These are phyloP conservation scores for Vigna angularis DNA, from an alignment of 306 rosid species.

Conservation along the genomic window DNA sequence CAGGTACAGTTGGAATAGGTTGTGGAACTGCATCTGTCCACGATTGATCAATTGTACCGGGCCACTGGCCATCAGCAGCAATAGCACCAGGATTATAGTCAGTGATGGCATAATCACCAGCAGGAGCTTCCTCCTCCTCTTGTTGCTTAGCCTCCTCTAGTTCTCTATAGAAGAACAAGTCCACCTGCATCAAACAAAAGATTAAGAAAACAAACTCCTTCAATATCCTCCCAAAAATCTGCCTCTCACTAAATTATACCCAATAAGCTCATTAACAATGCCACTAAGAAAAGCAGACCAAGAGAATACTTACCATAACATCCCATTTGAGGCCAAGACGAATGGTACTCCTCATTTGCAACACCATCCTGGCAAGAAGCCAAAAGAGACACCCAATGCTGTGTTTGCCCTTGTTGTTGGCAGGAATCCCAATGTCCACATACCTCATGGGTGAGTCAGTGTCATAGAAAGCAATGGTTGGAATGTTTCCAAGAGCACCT, in stretches of 20 bases:
- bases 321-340: conserved; percentile 85
- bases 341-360: conserved; percentile 81
- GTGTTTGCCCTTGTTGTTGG: too few species aligned
- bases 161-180: conserved; percentile 86
- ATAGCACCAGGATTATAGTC: conserved; percentile 52
- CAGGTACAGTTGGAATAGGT: conserved; percentile 52
- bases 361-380: conserved; percentile 91
- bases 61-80: conserved; percentile 53
- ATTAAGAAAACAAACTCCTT: conserved; percentile 8
- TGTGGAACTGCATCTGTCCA: conserved; percentile 50
- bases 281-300: too few species aligned
- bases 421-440: conserved; percentile 96
- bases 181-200: conserved; percentile 61
- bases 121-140: conserved; percentile 77
- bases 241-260: not conserved
- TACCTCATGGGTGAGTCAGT: conserved; percentile 88
- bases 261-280: too few species aligned
- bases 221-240: conserved; percentile 42
- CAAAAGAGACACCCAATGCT: conserved; percentile 94
- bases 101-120: conserved; percentile 60
- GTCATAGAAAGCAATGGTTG: conserved; percentile 91
- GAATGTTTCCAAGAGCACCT: conserved; percentile 90
- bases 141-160: conserved; percentile 80
- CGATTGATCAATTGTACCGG: conserved; percentile 44
- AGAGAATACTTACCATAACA: conserved; percentile 66